These are phyloP conservation scores for Fusarium paranaense DNA, from an alignment of 2,329 filamentous ascomycete species.

Conservation along the genomic window DNA sequence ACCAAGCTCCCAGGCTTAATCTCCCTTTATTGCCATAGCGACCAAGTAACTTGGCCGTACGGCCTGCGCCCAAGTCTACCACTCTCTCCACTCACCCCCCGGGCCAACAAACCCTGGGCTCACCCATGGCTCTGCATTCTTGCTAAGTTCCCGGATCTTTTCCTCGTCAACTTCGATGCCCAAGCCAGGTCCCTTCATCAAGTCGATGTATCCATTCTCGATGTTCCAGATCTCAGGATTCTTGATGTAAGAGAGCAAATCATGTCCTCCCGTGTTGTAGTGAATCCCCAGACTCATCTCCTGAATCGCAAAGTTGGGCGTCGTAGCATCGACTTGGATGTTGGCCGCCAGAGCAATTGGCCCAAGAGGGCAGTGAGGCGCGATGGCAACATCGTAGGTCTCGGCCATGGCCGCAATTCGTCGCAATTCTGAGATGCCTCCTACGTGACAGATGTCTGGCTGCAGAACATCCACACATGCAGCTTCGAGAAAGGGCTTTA, in stretches of 20 bases:
- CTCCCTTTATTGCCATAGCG: neutral
- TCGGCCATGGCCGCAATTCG: conserved; percentile 79
- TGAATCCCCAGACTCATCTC: conserved; percentile 86
- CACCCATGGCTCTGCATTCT: conserved; percentile 70
- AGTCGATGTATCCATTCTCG: conserved; percentile 72
- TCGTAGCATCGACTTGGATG: conserved; percentile 72
- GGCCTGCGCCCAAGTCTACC: neutral
- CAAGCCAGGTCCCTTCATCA: conserved; percentile 70
- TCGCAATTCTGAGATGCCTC: conserved; percentile 78
- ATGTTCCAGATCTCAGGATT: conserved; percentile 75
- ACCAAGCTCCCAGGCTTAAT: neutral
- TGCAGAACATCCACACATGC: conserved; percentile 78
- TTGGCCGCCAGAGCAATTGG: conserved; percentile 79
- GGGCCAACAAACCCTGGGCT: conserved; percentile 39
- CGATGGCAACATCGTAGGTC: conserved; percentile 78
- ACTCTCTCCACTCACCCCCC: conserved; percentile 15
- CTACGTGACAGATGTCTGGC: conserved; percentile 78
- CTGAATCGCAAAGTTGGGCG: conserved; percentile 77
- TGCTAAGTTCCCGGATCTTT: conserved; percentile 68
- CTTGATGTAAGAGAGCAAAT: conserved; percentile 74
- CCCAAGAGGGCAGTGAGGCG: conserved; percentile 79
- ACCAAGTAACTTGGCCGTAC: neutral
- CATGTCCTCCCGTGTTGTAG: conserved; percentile 76
- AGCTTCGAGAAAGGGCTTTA: conserved; percentile 77
- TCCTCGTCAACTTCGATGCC: conserved; percentile 81